Percentiles rank a stretch among this genome's conserved stretches.
Evolutionary conservation across 2,329 filamentous ascomycete species (phyloP).

Genomic region (Paecilomyces formosus): DNA sequence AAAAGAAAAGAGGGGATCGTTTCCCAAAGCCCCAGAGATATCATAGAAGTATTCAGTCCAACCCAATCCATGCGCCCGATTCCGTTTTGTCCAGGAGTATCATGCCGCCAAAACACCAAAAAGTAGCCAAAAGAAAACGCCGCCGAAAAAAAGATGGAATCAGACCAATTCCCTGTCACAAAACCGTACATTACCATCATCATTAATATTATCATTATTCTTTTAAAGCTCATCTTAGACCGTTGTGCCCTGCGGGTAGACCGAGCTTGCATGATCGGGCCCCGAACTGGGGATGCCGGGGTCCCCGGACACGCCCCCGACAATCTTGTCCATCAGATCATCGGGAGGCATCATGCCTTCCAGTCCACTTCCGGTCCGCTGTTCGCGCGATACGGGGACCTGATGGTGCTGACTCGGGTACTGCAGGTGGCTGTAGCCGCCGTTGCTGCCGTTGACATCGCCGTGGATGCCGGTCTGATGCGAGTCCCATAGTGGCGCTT

Average conservation of each 20-base stretch:
- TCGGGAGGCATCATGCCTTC: slow-evolving; percentile 26
- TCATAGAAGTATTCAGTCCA: not conserved
- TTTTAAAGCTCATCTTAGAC: slow-evolving; percentile 21
- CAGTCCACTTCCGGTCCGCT: slow-evolving; percentile 23
- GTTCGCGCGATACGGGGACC: slow-evolving; percentile 23
- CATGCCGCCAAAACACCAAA: not conserved
- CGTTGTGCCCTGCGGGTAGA: slow-evolving; percentile 22
- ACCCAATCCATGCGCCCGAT: not conserved
- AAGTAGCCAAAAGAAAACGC: not conserved
- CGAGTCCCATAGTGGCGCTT: slow-evolving; percentile 21
- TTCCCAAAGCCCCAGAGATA: not conserved
- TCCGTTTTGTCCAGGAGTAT: not conserved
- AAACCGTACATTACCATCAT: slow-evolving; percentile 2
- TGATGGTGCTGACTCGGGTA: slow-evolving; percentile 23
- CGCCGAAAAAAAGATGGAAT: no score
- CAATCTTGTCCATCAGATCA: slow-evolving; percentile 30
- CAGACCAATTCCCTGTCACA: not conserved
- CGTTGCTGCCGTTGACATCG: slow-evolving; percentile 16
- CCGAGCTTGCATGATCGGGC: slow-evolving; percentile 21
- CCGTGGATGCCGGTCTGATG: slow-evolving; percentile 21
- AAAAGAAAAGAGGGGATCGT: not conserved
- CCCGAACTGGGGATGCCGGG: slow-evolving; percentile 26
- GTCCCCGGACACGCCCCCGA: slow-evolving; percentile 25
- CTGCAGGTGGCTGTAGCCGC: slow-evolving; percentile 25
- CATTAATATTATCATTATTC: slow-evolving; percentile 6